Conservation (phyloP, 495 filamentous ascomycete species). For the Aspergillus hancockii region DNA sequence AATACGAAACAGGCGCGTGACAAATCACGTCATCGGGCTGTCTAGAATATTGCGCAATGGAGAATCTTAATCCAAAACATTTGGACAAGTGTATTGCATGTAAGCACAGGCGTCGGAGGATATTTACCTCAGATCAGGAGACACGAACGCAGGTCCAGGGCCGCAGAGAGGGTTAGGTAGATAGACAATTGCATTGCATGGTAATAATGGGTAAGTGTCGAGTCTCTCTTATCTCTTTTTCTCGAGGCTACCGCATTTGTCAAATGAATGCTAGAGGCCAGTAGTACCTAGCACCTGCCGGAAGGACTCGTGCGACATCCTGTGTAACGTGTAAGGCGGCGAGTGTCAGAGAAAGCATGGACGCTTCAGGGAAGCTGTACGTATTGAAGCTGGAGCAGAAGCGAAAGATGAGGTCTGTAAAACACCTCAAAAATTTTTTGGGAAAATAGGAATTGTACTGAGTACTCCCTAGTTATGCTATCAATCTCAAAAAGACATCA, state of each 20-base stretch:
- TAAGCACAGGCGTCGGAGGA: background rate
- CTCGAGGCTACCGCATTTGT: background rate
- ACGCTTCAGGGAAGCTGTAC: background rate
- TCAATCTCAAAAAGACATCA: background rate
- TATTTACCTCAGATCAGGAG: background rate
- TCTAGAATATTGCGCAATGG: background rate
- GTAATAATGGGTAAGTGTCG: no score
- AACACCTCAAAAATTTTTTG: no score
- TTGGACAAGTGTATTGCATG: background rate
- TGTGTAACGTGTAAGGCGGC: conserved; percentile 16
- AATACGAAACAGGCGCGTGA: conserved; percentile 26
- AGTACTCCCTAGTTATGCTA: background rate
- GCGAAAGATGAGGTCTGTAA: background rate
- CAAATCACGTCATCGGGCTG: background rate
- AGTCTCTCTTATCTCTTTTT: background rate
- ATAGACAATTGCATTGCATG: background rate
- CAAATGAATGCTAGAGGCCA: background rate
- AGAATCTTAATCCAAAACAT: background rate
- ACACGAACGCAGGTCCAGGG: background rate
- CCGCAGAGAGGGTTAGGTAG: background rate
- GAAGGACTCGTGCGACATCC: conserved; percentile 20
- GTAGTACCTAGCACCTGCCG: conserved; percentile 20
- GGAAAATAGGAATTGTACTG: background rate
- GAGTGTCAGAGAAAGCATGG: background rate
- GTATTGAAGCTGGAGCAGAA: background rate